Base-by-base conservation (phyloP, 305 asterid species). In the Caryopteris hybrid region DNA sequence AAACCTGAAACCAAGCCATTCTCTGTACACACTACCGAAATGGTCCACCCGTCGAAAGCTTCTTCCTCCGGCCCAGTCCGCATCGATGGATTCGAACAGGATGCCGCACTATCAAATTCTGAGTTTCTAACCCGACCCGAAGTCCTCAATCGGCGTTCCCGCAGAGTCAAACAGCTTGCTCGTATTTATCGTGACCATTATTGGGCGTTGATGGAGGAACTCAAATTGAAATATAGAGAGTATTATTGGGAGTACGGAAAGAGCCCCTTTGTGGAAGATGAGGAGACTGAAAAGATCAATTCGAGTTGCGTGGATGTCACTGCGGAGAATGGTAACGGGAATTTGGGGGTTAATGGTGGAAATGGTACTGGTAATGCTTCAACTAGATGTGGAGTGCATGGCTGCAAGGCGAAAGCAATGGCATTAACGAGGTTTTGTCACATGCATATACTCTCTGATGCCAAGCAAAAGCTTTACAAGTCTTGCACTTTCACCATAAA, bases 141-240 rank as follows among this genome's bases (percentile, higher is more conserved):
- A 63, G 84, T 89, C 57, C 25, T 88, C 22, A 78, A 48, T 14
- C 91, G 96, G 22, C 83, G 98, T 27, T 46, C 73, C 41, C 86
- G 86, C 20, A 82, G 92, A 42, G 43, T 65, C 13, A 85, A 75
- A 66, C 91, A 89, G 76, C 81, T 92, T 29, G 61, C 80, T 12
- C 79, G 82, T 27, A 82, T 89, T 52, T 89, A 87, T 75, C 84
- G 85, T 60, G 88, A 92, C 67, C 79, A 80, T 51, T 92, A 87
- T 76, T 92, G 96, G 98, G 78, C 81, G 42, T 72, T 88, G 56
- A 89, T 92, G 96, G 98, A 92, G 79, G 96, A 92, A 59, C 69
- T 89, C 54, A 92, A 73, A 77, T 53, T 41, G 34, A 84, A 85
- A 76, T 74, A 74, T 70, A 76, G 89, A 56, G 88, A 85, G 62